Evolutionary conservation across 352 stramenopile species (phyloP), one percentile per base, ranked within the genome.

Genomic region (Pythium insidiosum): DNA sequence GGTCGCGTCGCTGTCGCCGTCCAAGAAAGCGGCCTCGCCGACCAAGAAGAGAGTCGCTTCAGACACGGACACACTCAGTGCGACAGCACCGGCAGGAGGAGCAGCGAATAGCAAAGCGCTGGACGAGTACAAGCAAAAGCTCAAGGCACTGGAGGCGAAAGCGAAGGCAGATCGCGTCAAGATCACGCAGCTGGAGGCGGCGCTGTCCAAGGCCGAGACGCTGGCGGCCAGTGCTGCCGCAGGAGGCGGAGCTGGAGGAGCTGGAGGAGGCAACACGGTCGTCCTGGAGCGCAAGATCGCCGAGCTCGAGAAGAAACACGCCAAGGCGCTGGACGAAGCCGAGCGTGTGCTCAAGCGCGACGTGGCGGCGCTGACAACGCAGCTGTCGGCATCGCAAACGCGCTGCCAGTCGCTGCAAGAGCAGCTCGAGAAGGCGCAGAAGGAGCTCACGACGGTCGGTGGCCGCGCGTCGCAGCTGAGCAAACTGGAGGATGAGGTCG

Each of bases 261-360:
- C 49, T 24, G 48, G 47, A 15, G 53, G 44, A 10, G 61, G 44
- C 6, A 63, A 40, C 31, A 39, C 39, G 1, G 53, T 49, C 6
- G 47, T 63, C 13, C 53, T 79, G 6, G 72, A 88, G 50, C 71
- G 77, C 33, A 72, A 75, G 18, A 26, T 92, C n/a, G 62, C 47
- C 0, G 79, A 92, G 5, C 53, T 72, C 28, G 79, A 92, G 47
- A 92, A 92, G 66, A 89, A 87, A 37, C 65, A 88, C 52, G 76
- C 82, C 43, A 68, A 74, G n/a, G 51, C 58, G 3, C 29, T 87
- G 5, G 72, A 88, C n/a, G 79, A 88, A 6, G 68, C 43, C 10
- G 76, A 92, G 58, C 82, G 76, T 22, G 22, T 38, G 2, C 51
- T 67, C 0, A 74, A 81, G 39, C 58, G 63, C 19, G 73, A 88